These are phyloP conservation scores for baker's yeast (Saccharomyces cerevisiae) DNA, from an alignment of 805 yeast species.

Conservation along the genomic window DNA sequence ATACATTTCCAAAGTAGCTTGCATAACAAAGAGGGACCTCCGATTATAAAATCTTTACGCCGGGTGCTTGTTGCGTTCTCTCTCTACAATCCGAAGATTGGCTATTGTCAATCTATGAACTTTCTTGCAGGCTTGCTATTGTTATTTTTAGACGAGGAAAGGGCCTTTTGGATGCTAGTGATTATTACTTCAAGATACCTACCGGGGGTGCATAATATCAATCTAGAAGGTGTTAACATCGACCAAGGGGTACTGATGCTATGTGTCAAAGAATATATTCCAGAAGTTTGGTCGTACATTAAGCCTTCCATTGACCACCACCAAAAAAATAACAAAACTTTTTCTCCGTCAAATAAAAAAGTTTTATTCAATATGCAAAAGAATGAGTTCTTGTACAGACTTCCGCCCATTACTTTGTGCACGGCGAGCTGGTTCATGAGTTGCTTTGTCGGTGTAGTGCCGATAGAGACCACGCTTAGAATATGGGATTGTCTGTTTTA, in stretches of 20 bases:
- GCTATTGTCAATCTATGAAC: conserved; percentile 92
- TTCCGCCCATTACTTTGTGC: conserved; percentile 87
- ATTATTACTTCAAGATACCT: conserved; percentile 76
- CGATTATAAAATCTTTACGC: conserved; percentile 61
- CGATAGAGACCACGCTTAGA: conserved; percentile 78
- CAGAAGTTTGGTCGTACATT: conserved; percentile 63
- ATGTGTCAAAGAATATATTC: conserved; percentile 75
- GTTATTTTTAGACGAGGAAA: conserved; percentile 81
- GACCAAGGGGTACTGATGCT: conserved; percentile 92
- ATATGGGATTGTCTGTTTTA: conserved; percentile 94
- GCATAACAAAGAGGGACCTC: conserved; percentile 41
- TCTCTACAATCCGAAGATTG: conserved; percentile 77
- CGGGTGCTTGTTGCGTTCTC: conserved; percentile 81
- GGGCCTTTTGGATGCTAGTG: conserved; percentile 91
- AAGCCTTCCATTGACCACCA: conserved; percentile 29
- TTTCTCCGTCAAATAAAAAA: neutral
- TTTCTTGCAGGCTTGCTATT: conserved; percentile 82
- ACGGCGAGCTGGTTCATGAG: conserved; percentile 99
- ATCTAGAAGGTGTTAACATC: conserved; percentile 86
- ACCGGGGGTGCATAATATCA: conserved; percentile 86
- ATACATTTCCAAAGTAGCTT: conserved; percentile 54
- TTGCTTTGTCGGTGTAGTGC: conserved; percentile 82
- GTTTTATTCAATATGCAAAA: conserved; percentile 18
- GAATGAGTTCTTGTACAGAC: conserved; percentile 51
- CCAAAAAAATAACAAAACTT: conserved; percentile 25